A percentile compares a stretch with the other conserved stretches of the same genome.
Conservation (phyloP, 1,139 yeast genomes). For the Geotrichum fermentans region DNA sequence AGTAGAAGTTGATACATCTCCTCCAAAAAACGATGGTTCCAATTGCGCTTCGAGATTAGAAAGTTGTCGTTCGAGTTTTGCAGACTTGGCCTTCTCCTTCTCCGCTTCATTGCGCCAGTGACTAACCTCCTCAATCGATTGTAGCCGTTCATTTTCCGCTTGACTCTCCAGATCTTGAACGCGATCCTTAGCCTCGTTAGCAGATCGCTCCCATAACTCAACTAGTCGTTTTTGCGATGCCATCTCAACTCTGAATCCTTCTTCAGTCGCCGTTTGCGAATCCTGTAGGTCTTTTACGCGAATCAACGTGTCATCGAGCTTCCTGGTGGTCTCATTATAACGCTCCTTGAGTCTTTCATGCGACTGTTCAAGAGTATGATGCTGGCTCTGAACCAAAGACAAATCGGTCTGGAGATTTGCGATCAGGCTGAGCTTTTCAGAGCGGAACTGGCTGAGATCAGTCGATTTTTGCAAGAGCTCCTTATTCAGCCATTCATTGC, state of each 20-base stretch:
- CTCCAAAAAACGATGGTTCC: slow-evolving; percentile 28
- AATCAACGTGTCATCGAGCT: slow-evolving; percentile 40
- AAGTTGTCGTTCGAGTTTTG: slow-evolving; percentile 32
- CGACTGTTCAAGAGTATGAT: slow-evolving; percentile 35
- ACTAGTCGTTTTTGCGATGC: slow-evolving; percentile 59
- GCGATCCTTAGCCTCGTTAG: slow-evolving; percentile 30
- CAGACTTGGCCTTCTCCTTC: slow-evolving; percentile 30
- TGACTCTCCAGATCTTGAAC: slow-evolving; percentile 44
- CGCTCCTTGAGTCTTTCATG: slow-evolving; percentile 32
- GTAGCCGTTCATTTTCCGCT: slow-evolving; percentile 40
- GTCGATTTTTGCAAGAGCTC: slow-evolving; percentile 38
- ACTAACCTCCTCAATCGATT: slow-evolving; percentile 33
- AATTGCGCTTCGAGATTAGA: slow-evolving; percentile 33
- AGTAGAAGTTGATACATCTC: slow-evolving; percentile 18
- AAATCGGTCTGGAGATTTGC: slow-evolving; percentile 37
- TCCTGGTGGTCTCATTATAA: slow-evolving; percentile 38
- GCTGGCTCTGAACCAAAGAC: slow-evolving; percentile 36
- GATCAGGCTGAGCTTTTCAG: slow-evolving; percentile 34
- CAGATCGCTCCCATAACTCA: slow-evolving; percentile 53
- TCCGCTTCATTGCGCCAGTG: slow-evolving; percentile 34
- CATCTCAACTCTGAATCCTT: slow-evolving; percentile 58
- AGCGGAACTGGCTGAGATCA: slow-evolving; percentile 40
- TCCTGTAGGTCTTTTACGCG: slow-evolving; percentile 48
- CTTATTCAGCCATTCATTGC: slow-evolving; percentile 39
- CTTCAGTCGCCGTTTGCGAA: slow-evolving; percentile 45